These are phyloP conservation scores for Cenchrus americanus DNA, from an alignment of 176 grass and related monocot species.

Conservation along the genomic window DNA sequence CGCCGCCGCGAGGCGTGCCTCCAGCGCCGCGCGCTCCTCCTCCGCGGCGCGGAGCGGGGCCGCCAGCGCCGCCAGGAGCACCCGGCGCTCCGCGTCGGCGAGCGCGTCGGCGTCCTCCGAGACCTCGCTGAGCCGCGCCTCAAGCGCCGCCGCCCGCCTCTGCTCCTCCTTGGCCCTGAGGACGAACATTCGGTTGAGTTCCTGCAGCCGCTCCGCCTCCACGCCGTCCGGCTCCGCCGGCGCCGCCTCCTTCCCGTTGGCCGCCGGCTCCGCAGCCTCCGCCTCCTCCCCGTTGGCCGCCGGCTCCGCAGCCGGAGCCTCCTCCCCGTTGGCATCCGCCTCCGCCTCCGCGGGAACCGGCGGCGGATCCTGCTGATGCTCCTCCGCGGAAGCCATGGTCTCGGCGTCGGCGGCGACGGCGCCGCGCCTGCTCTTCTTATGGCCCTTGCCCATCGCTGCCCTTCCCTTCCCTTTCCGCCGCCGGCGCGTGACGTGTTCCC, in stretches of 20 bases:
- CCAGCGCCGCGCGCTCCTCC: background rate
- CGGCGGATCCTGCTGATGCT: background rate
- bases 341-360: background rate
- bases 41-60: background rate
- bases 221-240: no score
- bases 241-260: background rate
- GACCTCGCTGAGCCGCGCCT: slow-evolving; percentile 2
- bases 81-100: background rate
- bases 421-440: background rate
- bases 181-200: background rate
- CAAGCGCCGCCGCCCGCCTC: slow-evolving; percentile 18
- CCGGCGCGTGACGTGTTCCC: slow-evolving; percentile 10
- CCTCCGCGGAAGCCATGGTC: background rate
- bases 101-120: slow-evolving; percentile 10
- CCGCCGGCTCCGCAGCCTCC: background rate
- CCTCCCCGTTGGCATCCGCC: background rate
- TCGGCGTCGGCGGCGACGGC: background rate
- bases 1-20: background rate
- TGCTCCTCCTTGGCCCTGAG: background rate
- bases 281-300: background rate
- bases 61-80: background rate
- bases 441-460: background rate
- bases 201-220: background rate
- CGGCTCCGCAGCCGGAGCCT: background rate
- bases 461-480: no score